A percentile compares a stretch with the other conserved stretches of the same genome.
Conservation (phyloP, 2,329 filamentous ascomycete species). For the Raffaelea albimanens region DNA sequence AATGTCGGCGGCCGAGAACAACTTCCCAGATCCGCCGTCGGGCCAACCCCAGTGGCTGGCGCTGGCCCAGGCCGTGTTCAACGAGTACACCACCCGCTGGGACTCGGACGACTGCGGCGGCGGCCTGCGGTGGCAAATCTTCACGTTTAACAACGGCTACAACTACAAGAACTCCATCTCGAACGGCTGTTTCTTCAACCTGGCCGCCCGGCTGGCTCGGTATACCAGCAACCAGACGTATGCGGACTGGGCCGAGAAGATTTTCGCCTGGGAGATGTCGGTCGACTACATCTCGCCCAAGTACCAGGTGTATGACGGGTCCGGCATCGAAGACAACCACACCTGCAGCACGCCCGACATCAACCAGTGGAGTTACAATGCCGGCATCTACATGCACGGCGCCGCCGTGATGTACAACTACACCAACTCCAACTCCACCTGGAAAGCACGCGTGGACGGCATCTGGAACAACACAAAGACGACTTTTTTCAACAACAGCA, state of each 20-base stretch:
- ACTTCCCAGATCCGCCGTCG: constrained; percentile 57
- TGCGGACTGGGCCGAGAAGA: constrained; percentile 60
- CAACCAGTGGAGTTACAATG: constrained; percentile 62
- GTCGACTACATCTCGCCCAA: constrained; percentile 47
- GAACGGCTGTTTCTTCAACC: constrained; percentile 61
- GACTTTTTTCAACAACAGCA: constrained; percentile 45
- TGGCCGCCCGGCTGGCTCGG: constrained; percentile 60
- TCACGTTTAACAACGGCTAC: constrained; percentile 63
- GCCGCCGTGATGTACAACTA: constrained; percentile 54
- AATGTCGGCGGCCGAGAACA: constrained; percentile 68
- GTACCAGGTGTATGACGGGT: constrained; percentile 50
- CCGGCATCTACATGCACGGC: constrained; percentile 55
- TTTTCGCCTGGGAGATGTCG: constrained; percentile 55
- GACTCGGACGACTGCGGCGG: constrained; percentile 57
- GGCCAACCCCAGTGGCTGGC: constrained; percentile 66
- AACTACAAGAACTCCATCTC: constrained; percentile 61
- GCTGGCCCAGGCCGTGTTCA: constrained; percentile 70
- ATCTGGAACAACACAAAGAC: constrained; percentile 39
- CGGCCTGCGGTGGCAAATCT: constrained; percentile 81
- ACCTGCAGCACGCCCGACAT: constrained; percentile 44
- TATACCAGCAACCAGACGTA: constrained; percentile 78
- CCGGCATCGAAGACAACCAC: constrained; percentile 27
- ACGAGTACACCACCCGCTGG: constrained; percentile 66
- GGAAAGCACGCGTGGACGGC: constrained; percentile 50
- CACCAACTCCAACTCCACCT: constrained; percentile 38